Base-by-base conservation (phyloP, 176 grass and related monocot genomes). In the Puya raimondii region DNA sequence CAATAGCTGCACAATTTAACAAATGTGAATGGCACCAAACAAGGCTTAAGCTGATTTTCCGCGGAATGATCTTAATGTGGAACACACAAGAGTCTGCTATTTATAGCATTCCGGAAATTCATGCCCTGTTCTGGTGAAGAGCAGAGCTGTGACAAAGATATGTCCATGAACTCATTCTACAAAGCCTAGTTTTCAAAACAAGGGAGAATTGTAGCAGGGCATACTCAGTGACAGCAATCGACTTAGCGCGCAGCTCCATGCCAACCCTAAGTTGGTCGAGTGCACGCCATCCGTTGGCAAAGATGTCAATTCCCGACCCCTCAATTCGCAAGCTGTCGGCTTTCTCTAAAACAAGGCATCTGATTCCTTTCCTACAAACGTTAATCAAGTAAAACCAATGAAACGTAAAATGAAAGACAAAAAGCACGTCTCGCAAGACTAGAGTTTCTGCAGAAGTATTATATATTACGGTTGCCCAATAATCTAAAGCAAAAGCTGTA, bases 301-400 rank as follows among this genome's bases (percentile, higher is more conserved):
- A 54, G 10, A 86, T 14, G 8, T 66, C 73, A 22, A 91, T 84
- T 11, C 70, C 80, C 12, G 49, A 72, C 2, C 88, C 88, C 1
- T 67, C 58, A 7, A 80, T 70, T 47, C 84, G 53, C 3, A 91
- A 12, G 2, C 16, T 53, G 12, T 80, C 48, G 0, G 65, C 80
- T 72, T 75, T 86, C 74, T 91, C 80, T 16, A 91, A 16, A 49
- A 91, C 77, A 4, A 91, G 74, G 66, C 70, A 80, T 12, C 48
- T 12, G 2, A 84, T 81, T 65, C 80, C 84, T 63, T 91, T 91
- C 74, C 83, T 91, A 63, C 27, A 67, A 66, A 42, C 33, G 33
- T 42, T 4, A 15, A 56, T 15, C 12, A n/a, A 56, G 11, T 1
- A 56, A 56, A 56, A 56, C 16, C 16, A n/a, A 56, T 15, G 1